Evolutionary conservation across 2,329 filamentous ascomycete species (phyloP), one percentile per base, ranked within the genome.

Genomic region (Neonectria punicea): DNA sequence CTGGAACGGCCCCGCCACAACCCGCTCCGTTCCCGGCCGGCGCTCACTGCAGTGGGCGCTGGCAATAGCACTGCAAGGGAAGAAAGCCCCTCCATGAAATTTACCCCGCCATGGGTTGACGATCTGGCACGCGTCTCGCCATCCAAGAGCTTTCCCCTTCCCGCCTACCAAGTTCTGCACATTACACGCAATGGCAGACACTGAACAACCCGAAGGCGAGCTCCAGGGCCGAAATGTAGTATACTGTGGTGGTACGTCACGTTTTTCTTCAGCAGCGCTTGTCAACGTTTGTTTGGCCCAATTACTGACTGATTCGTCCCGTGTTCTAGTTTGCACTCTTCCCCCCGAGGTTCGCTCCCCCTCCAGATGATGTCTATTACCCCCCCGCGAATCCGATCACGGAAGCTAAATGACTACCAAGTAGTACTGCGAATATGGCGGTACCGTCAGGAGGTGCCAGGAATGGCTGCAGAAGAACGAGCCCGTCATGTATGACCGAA

Each of bases 391-490:
- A 46, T 53, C 30, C 50, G 49, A 70, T 53, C 65, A 20, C 61
- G 55, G 54, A 59, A 68, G 66, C 71, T 73, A 64, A 76, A 70
- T 70, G 56, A 73, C 65, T 59, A 58, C 66, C 66, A 75, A 80
- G 72, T 82, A 98, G 96, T 99, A 98, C 84, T 99, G 96, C 85
- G 96, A 99, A 83, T 98, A 98, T 81, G 96, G 96, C 77, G 95
- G 94, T 70, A 98, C 94, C 43, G 91, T 92, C 25, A 97, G 94
- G 82, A 99, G 98, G 83, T 99, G 96, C 83, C 92, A 95, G 80
- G 94, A 98, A 80, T 99, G 96, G 96, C 89, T 99, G 20, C 84
- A 93, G 75, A 88, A 90, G 70, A 86, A 89, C 70, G 87, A 97
- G 74, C 87, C 90, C 3, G 85, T 87, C 51, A 83, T 98, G 79